Base-by-base conservation (phyloP, 2,329 filamentous ascomycete genomes). In the Aspergillus ochraceus region DNA sequence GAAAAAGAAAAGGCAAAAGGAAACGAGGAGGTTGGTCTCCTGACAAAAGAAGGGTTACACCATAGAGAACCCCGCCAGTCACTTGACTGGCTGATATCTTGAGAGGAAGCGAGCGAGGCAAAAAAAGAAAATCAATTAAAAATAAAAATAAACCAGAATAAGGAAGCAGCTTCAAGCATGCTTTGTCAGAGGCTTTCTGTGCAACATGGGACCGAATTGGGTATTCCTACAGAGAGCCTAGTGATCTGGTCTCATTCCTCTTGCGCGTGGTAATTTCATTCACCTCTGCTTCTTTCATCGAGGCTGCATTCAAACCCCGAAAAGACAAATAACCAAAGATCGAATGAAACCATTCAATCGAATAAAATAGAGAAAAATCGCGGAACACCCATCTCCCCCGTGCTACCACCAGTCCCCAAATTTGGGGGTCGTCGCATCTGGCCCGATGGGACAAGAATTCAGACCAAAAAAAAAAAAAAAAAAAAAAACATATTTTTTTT, bases 171-270 rank as follows among this genome's bases (percentile, higher is more conserved):
- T 32, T 19, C 36, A n/a, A 42, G 30, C 29, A 20, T 20, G 51
- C 32, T 14, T 36, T 17, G 14, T 54, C 30, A 22, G 11, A 20
- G 19, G 19, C 32, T 54, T 42, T 42, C 50, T 60, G 61, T 60
- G 20, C 52, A 17, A 52, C 52, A 19, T 29, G 20, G 36, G 32
- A 39, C 39, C 30, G 29, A 52, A 55, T 59, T 59, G 49, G 55
- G 59, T 58, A 54, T 39, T 9, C 50, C 45, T 46, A 53, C 49
- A 36, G 45, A 47, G 22, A 9, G 45, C 45, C 19, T 11, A 47
- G 45, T 11, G 20, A 47, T 19, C 6, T 14, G 45, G 9, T 47
- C 8, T 47, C 45, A 47, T 42, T n/a, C 5, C 14, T 42, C 14
- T n/a, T 42, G 17, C 36, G 17, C 36, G 14, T 42, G 36, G 5